phyloP scores from a whole-genome alignment of 2,329 filamentous ascomycete species.

The Diaporthe ampelina region DNA sequence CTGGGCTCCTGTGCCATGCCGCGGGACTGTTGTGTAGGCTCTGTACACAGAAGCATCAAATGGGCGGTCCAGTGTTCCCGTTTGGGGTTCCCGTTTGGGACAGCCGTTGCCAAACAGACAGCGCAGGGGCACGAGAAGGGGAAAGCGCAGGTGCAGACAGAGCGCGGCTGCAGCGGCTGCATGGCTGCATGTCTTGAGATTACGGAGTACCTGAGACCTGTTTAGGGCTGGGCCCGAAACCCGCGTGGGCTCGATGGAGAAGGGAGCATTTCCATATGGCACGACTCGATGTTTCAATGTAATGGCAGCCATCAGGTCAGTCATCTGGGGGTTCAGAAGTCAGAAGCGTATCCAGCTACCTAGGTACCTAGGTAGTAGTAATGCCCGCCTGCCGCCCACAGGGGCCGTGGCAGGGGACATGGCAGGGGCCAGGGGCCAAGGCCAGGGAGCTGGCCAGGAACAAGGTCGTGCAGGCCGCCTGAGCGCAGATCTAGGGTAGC shows the following conservation, averaged over 20 bases:
- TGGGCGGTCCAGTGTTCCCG: neutral
- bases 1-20: no score
- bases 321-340: neutral
- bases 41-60: no score
- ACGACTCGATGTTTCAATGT: conserved; percentile 6
- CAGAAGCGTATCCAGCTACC: neutral
- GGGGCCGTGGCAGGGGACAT: neutral
- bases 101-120: neutral
- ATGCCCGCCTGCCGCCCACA: conserved; percentile 1
- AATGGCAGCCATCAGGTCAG: no score
- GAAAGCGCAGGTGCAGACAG: neutral
- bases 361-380: no score
- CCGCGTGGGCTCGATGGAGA: neutral
- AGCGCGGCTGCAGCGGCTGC: conserved; percentile 12
- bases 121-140: neutral
- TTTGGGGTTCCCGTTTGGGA: conserved; percentile 18
- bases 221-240: conserved; percentile 28
- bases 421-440: neutral
- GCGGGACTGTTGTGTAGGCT: no score
- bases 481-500: conserved; percentile 28
- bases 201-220: conserved; percentile 13
- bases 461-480: conserved; percentile 10
- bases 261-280: neutral
- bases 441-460: conserved; percentile 21
- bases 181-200: conserved; percentile 29